Base-by-base conservation (phyloP, 306 rosid genomes). In the Ziziphus jujuba region DNA sequence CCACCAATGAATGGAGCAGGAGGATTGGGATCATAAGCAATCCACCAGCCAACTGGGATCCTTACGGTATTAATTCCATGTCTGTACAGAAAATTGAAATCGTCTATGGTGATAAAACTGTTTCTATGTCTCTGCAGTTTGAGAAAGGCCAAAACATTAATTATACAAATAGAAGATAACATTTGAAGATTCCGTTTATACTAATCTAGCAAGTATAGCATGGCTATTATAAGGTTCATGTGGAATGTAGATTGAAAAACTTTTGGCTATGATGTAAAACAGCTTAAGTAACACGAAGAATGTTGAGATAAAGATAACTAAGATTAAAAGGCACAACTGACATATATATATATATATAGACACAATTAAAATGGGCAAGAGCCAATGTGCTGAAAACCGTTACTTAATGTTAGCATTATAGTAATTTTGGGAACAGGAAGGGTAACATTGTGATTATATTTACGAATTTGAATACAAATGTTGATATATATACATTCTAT, bases 11-110 rank as follows among this genome's bases (percentile, higher is more conserved):
- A 93, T 17, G 98, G 98, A 69, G 82, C 63, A 0, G 93, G 98
- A 86, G 97, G 97, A 88, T 93, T 86, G 38, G 98, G 96, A 81
- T 93, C 97, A 78, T 63, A 90, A 71, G 98, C 95, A 82, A 90
- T 90, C 97, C 98, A 88, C 97, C 97, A 92, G 60, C 97, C 98
- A 75, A 92, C 97, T 17, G 97, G 98, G 56, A 90, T 90, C 83
- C 98, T 88, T 79, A 86, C 98, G 5, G 98, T 81, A 75, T 92
- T 92, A 77, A 92, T 84, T 82, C 97, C 96, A 73, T 84, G 91
- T 80, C 84, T 80, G 70, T 75, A 66, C 72, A 92, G 87, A 90
- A 92, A 92, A 55, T 63, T 72, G 84, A 92, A 92, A 85, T 92
- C 96, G 56, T 82, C 91, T 38, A 71, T 14, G 19, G 85, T 81